Evolutionary conservation across 1,284 basidiomycete species (phyloP).

Genomic region (Phenoliferia sp.): DNA sequence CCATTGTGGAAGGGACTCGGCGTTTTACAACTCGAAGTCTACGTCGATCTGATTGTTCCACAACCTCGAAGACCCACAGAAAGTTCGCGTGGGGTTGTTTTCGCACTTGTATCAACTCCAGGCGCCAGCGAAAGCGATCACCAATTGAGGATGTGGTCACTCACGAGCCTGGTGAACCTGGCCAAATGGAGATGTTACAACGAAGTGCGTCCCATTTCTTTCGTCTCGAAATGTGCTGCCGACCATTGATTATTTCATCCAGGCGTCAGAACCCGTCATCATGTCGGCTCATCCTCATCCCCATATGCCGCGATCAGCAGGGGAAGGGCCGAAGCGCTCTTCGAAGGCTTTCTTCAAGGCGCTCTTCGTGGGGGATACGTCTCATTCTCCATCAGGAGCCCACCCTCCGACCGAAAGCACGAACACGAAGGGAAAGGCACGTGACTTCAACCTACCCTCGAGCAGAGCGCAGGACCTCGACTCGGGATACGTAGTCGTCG

Average conservation of each 20-base stretch:
- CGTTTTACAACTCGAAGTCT: constrained; percentile 17
- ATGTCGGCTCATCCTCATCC: background rate
- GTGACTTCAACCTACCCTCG: background rate
- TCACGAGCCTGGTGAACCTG: constrained; percentile 15
- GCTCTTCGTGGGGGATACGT: background rate
- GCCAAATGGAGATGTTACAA: constrained; percentile 23
- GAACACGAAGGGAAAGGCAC: background rate
- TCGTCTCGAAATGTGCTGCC: background rate
- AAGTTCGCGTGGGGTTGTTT: constrained; percentile 5
- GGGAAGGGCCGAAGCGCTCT: background rate
- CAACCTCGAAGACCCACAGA: background rate
- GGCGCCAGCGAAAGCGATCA: background rate
- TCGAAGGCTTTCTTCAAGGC: background rate
- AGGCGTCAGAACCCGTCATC: background rate
- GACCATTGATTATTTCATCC: background rate
- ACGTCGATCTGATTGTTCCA: constrained; percentile 1
- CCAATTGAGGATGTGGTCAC: constrained; percentile 23
- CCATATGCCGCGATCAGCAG: background rate
- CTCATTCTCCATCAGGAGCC: background rate
- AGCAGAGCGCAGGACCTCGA: background rate
- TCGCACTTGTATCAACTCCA: constrained; percentile 3
- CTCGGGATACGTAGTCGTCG: background rate
- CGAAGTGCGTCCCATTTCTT: background rate
- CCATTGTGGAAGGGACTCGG: constrained; percentile 16
- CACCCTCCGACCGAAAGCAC: background rate